These are phyloP conservation scores for Calonectria pteridis DNA, from an alignment of 2,329 filamentous ascomycete genomes.

Conservation along the genomic window DNA sequence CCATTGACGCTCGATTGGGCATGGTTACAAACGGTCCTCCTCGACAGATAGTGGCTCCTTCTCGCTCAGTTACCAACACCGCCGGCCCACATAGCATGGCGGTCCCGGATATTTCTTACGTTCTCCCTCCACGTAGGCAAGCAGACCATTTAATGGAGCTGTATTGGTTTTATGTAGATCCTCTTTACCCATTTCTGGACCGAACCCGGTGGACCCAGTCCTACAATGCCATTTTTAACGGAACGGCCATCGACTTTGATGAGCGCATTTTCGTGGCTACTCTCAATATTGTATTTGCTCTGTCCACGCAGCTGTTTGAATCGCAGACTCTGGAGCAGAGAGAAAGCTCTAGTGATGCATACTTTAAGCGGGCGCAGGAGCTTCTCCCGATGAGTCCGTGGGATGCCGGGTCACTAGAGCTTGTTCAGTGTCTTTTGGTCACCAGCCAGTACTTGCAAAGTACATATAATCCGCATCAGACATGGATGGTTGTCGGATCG, in stretches of 20 bases:
- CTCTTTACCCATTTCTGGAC: slow-evolving; percentile 61
- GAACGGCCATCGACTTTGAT: slow-evolving; percentile 50
- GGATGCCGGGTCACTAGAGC: slow-evolving; percentile 56
- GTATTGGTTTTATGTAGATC: slow-evolving; percentile 61
- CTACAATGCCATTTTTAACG: slow-evolving; percentile 57
- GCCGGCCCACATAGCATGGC: background rate
- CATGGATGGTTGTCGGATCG: slow-evolving; percentile 62
- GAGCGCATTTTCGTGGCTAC: slow-evolving; percentile 59
- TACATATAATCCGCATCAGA: slow-evolving; percentile 60
- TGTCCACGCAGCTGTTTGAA: slow-evolving; percentile 59
- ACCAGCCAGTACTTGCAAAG: slow-evolving; percentile 63
- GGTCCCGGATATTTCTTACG: slow-evolving; percentile 48
- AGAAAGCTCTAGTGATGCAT: slow-evolving; percentile 54
- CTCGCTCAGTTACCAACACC: background rate
- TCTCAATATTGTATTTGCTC: slow-evolving; percentile 60
- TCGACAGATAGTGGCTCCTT: background rate
- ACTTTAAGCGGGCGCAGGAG: slow-evolving; percentile 57
- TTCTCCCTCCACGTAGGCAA: slow-evolving; percentile 58
- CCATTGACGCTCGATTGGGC: slow-evolving; percentile 51
- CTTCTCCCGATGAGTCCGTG: slow-evolving; percentile 57
- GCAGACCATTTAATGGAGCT: slow-evolving; percentile 59
- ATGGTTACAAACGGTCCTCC: slow-evolving; percentile 17
- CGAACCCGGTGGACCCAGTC: slow-evolving; percentile 50
- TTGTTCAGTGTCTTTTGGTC: slow-evolving; percentile 61
- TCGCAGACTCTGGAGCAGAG: slow-evolving; percentile 54